A percentile compares a stretch with the other conserved stretches of the same genome.
Evolutionary conservation across 2,329 filamentous ascomycete genomes (phyloP).

Genomic region (Diaporthe nobilis): DNA sequence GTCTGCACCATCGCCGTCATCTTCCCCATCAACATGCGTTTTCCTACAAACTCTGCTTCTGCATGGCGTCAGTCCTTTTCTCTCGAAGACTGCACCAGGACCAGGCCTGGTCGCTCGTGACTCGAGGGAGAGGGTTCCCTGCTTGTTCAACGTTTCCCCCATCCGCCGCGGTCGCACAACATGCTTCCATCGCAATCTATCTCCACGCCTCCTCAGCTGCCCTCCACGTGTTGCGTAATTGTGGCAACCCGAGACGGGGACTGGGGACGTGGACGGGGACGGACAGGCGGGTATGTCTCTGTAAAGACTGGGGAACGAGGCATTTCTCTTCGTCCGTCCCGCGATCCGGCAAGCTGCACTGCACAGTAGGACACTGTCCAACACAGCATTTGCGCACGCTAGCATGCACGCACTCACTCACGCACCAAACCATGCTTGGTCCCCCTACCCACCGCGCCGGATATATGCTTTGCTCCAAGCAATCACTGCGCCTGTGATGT

Average conservation of each 20-base stretch:
- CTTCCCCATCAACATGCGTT: not conserved
- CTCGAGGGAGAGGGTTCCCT: constrained; percentile 13
- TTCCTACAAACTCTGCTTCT: not conserved
- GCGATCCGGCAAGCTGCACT: not conserved
- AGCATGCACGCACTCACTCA: not conserved
- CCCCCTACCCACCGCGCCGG: constrained; percentile 6
- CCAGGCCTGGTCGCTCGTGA: not conserved
- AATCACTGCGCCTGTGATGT: not conserved
- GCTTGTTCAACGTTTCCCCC: not conserved
- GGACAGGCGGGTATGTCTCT: not conserved
- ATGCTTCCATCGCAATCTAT: constrained; percentile 20
- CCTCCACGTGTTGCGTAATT: constrained; percentile 32
- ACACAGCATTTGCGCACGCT: not conserved
- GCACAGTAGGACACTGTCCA: not conserved
- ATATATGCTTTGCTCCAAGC: not conserved
- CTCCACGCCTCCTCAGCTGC: not conserved
- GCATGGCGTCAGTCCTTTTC: not conserved
- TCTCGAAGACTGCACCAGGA: not conserved
- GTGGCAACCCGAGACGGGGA: constrained; percentile 17
- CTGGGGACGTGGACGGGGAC: not conserved
- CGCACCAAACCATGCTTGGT: not conserved
- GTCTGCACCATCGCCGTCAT: constrained; percentile 1
- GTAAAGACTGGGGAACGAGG: constrained; percentile 12
- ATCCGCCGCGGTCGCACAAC: not conserved
- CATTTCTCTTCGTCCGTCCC: not conserved